Base-by-base conservation (phyloP, 257 asterid genomes). In the Datura wrightii region DNA sequence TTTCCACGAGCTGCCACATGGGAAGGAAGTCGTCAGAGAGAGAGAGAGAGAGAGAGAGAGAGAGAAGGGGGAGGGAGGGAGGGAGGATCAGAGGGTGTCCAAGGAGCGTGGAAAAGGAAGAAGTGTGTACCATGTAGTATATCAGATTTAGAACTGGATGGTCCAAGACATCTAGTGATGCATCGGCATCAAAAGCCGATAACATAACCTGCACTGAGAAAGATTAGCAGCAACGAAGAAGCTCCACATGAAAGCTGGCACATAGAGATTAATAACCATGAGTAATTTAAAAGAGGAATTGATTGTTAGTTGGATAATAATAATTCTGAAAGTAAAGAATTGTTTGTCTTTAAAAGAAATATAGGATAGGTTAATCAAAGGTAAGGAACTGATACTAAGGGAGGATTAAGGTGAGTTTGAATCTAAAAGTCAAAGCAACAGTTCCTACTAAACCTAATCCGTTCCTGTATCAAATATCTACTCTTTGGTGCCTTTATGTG, bases 131-230 rank as follows among this genome's bases (percentile, higher is more conserved):
- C 98, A 85, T 86, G 90, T 92, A 96, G 79, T 92, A 96, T 87
- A 96, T 92, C 85, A 94, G 46, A 86, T 94, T 96, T 84, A 96
- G 70, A 81, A 93, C 86, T 36, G 98, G 99, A 90, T 96, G 98
- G 87, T 93, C 83, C 89, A 96, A 85, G 52, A 93, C 99, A 31
- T 96, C 94, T 59, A 96, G 94, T 39, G 97, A 86, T 36, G 97
- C 98, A 89, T 93, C 90, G 19, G 80, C 53, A 85, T 96, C 96
- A 82, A 96, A 91, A 80, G 99, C 97, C 16, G 98, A 93, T 14
- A 94, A 93, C 86, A 80, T 85, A 88, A 92, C 96, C 98, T 96
- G 93, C 86, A 65, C 46, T 70, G 19, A 19, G 14, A 83, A 71
- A 50, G 58, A 48, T 48, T 48, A 72, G 58, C 59, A 74, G 19